Conservation (phyloP, 768 basidiomycete species). For the Termitomyces sp. region DNA sequence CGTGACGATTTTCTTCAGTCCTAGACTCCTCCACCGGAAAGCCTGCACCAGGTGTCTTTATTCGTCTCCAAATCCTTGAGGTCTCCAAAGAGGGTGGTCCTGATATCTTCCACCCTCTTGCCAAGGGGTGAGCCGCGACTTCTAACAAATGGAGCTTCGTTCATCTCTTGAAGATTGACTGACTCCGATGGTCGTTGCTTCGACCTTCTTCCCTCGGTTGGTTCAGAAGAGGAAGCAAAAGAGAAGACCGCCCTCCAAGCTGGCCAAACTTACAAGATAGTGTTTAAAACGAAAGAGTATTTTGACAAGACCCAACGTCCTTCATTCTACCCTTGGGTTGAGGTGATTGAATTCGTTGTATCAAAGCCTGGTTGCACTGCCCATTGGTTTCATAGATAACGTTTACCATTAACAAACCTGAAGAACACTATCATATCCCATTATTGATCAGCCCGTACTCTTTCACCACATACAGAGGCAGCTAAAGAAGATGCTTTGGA, state of each 20-base stretch:
- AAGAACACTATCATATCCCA: slow-evolving; percentile 89
- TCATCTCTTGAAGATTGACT: slow-evolving; percentile 51
- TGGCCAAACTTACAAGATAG: slow-evolving; percentile 75
- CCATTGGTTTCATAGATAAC: slow-evolving; percentile 52
- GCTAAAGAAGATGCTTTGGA: slow-evolving; percentile 34
- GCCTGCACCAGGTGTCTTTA: slow-evolving; percentile 68
- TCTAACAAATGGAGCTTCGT: not conserved
- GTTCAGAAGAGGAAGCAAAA: slow-evolving; percentile 40
- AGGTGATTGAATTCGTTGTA: slow-evolving; percentile 37
- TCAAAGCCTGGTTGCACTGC: not conserved
- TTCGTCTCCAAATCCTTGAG: slow-evolving; percentile 57
- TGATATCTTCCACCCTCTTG: slow-evolving; percentile 51
- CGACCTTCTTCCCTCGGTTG: slow-evolving; percentile 60
- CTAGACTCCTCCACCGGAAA: slow-evolving; percentile 84
- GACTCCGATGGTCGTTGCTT: slow-evolving; percentile 82
- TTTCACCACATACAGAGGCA: slow-evolving; percentile 93
- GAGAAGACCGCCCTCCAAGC: slow-evolving; percentile 44
- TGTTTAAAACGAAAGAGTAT: slow-evolving; percentile 82
- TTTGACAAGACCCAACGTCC: slow-evolving; percentile 60
- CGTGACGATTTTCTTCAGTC: slow-evolving; percentile 41
- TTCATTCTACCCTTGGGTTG: slow-evolving; percentile 90
- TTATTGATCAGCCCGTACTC: slow-evolving; percentile 90
- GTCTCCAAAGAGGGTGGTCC: slow-evolving; percentile 27
- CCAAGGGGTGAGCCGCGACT: slow-evolving; percentile 51
- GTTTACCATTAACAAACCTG: slow-evolving; percentile 67